Evolutionary conservation across 2,329 filamentous ascomycete species (phyloP).

Genomic region (Tympanopsis confertula): DNA sequence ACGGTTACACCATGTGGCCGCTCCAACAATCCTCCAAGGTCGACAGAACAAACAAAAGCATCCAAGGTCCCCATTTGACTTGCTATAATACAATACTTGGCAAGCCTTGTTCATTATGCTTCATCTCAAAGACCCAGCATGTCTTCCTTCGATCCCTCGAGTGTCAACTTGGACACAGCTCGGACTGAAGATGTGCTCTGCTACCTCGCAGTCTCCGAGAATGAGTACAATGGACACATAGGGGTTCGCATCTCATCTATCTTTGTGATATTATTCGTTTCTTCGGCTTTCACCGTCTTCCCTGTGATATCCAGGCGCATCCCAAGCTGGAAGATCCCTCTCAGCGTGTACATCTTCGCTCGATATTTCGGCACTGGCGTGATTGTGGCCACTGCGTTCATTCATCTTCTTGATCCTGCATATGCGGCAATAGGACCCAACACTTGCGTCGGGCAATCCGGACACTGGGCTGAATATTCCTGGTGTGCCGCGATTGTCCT

Average conservation of each 20-base stretch:
- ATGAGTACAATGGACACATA: slow-evolving; percentile 44
- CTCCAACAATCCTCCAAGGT: no score
- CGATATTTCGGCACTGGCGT: slow-evolving; percentile 70
- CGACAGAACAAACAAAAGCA: no score
- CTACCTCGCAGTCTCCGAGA: slow-evolving; percentile 28
- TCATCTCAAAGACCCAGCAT: no score
- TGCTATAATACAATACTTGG: no score
- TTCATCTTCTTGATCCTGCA: slow-evolving; percentile 34
- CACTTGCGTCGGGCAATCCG: slow-evolving; percentile 31
- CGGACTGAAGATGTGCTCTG: slow-evolving; percentile 33
- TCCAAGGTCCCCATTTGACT: no score
- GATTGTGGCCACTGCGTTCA: slow-evolving; percentile 68
- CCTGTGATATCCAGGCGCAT: slow-evolving; percentile 55
- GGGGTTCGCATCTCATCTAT: slow-evolving; percentile 61
- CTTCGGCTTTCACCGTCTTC: slow-evolving; percentile 47
- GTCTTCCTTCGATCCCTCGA: slow-evolving; percentile 21
- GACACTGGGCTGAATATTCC: slow-evolving; percentile 34
- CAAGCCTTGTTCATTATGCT: no score
- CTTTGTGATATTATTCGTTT: slow-evolving; percentile 63
- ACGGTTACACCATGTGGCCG: no score
- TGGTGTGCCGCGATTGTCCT: slow-evolving; percentile 41
- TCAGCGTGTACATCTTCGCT: slow-evolving; percentile 57
- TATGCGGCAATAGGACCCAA: slow-evolving; percentile 18
- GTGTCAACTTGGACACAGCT: slow-evolving; percentile 28
- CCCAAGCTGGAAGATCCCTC: slow-evolving; percentile 40